phyloP scores from a whole-genome alignment of 495 filamentous ascomycete genomes.

The Trichodelitschia bisporula region DNA sequence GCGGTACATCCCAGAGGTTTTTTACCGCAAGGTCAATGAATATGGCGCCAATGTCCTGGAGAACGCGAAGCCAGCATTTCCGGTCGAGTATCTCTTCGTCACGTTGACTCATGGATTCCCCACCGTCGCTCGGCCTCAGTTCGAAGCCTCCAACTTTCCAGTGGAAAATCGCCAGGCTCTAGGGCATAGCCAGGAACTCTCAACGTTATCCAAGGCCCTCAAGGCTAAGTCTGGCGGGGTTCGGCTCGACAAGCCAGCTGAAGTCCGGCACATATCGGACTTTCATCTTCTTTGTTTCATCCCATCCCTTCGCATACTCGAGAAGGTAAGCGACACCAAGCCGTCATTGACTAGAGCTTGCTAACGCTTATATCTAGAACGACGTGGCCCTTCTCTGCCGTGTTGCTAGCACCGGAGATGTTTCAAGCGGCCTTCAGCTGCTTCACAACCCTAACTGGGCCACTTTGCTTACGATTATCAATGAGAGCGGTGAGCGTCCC shows the following conservation, averaged over 20 bases:
- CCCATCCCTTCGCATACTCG: slow-evolving; percentile 51
- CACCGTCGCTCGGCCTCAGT: slow-evolving; percentile 45
- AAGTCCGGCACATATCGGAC: slow-evolving; percentile 51
- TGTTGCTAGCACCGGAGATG: slow-evolving; percentile 53
- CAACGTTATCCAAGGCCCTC: slow-evolving; percentile 33
- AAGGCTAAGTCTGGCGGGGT: slow-evolving; percentile 28
- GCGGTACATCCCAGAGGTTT: slow-evolving; percentile 91
- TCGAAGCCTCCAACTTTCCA: slow-evolving; percentile 47
- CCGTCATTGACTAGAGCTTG: slow-evolving; percentile 1
- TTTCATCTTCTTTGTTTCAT: slow-evolving; percentile 87
- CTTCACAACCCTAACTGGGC: slow-evolving; percentile 74
- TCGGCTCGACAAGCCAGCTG: slow-evolving; percentile 23
- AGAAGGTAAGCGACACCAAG: slow-evolving; percentile 32
- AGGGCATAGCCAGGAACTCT: slow-evolving; percentile 57
- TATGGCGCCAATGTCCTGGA: slow-evolving; percentile 91
- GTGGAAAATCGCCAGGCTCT: slow-evolving; percentile 75
- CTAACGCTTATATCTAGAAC: slow-evolving; percentile 30
- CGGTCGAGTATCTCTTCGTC: slow-evolving; percentile 86
- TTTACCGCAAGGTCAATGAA: slow-evolving; percentile 87
- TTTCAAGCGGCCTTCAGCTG: slow-evolving; percentile 54
- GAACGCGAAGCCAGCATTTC: slow-evolving; percentile 89
- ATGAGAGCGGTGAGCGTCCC: slow-evolving; percentile 90
- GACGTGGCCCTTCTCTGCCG: slow-evolving; percentile 72
- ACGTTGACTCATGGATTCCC: slow-evolving; percentile 96
- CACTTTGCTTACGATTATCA: slow-evolving; percentile 73